Evolutionary conservation across 2,329 filamentous ascomycete species (phyloP).

Genomic region (Cladobotryum mycophilum): DNA sequence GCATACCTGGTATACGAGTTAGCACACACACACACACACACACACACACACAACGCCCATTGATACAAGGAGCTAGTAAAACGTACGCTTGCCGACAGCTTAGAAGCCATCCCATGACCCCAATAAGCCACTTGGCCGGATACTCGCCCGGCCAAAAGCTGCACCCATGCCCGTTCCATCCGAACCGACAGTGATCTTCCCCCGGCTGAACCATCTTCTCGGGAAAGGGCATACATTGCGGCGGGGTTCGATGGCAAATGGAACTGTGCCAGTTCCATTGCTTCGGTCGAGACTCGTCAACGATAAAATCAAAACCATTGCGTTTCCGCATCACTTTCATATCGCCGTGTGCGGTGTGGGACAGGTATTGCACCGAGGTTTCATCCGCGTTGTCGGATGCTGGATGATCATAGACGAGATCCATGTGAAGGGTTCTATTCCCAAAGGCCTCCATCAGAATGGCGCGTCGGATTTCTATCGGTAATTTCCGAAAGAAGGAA

Average conservation of each 20-base stretch:
- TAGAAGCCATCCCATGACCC: slow-evolving; percentile 25
- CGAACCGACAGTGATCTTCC: slow-evolving; percentile 16
- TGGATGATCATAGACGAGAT: slow-evolving; percentile 17
- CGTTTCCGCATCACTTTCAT: neutral
- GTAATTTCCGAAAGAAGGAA: slow-evolving; percentile 26
- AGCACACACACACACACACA: neutral
- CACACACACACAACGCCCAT: too few relatives aligned
- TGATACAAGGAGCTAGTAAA: neutral
- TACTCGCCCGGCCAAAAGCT: slow-evolving; percentile 16
- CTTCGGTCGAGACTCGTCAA: slow-evolving; percentile 12
- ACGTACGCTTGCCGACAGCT: slow-evolving; percentile 24
- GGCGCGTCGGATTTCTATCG: slow-evolving; percentile 28
- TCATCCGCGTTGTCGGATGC: neutral
- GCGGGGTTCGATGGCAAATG: slow-evolving; percentile 20
- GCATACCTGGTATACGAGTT: slow-evolving; percentile 16
- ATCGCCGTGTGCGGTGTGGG: neutral
- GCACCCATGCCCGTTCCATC: slow-evolving; percentile 13
- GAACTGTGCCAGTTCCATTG: slow-evolving; percentile 22
- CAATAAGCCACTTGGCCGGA: slow-evolving; percentile 18
- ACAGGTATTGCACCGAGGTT: too few relatives aligned
- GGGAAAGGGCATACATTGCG: neutral
- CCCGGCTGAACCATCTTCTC: slow-evolving; percentile 11
- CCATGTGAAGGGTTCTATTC: slow-evolving; percentile 18
- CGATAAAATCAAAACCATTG: neutral
- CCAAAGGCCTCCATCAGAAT: slow-evolving; percentile 22